phyloP scores from a whole-genome alignment of 73 alveolate species.

The Symbiodinium pilosum region DNA sequence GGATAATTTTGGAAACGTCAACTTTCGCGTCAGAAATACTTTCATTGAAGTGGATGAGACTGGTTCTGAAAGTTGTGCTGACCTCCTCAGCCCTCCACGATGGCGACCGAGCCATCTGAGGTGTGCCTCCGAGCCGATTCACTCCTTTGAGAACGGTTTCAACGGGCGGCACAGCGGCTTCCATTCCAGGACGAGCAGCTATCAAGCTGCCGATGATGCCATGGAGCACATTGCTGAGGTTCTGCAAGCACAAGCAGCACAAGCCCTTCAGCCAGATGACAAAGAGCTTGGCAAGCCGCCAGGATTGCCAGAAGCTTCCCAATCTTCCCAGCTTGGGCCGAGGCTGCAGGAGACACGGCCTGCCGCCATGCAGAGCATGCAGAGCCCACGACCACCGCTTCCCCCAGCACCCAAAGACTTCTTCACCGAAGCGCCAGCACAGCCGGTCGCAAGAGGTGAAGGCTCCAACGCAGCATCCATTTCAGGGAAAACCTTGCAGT shows the following conservation, averaged over 20 bases:
- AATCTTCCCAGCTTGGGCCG: not conserved
- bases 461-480: not conserved
- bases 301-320: not conserved
- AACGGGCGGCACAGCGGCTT: conserved; percentile 7
- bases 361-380: not conserved
- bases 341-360: not conserved
- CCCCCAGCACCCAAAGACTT: no score
- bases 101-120: conserved; percentile 77
- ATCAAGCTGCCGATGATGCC: conserved; percentile 10
- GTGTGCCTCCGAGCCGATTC: conserved; percentile 71
- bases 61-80: conserved; percentile 69
- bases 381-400: no score
- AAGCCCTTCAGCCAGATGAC: no score
- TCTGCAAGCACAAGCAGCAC: conserved; percentile 21
- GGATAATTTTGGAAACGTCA: conserved; percentile 22
- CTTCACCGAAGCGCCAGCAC: not conserved
- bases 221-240: conserved; percentile 5
- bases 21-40: conserved; percentile 70
- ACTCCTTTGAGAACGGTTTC: not conserved
- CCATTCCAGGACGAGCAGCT: conserved; percentile 86
- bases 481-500: conserved; percentile 40
- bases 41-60: conserved; percentile 74
- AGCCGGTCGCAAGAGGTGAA: not conserved
- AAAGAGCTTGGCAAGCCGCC: no score
- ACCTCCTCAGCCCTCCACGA: conserved; percentile 19